These are phyloP conservation scores for Ceratobasidium sp. DNA, from an alignment of 1,284 basidiomycete species.

Conservation along the genomic window DNA sequence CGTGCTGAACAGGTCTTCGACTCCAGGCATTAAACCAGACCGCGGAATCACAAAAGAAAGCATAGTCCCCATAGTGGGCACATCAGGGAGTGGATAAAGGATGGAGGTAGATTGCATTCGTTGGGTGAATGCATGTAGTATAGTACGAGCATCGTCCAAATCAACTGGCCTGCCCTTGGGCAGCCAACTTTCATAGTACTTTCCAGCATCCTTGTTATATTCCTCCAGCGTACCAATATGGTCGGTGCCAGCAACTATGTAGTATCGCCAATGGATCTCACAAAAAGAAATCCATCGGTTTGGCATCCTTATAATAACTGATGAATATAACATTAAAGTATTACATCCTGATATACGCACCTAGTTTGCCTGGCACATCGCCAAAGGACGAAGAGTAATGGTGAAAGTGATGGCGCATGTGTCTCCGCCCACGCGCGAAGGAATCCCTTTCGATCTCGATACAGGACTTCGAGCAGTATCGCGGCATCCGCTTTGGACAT, in stretches of 20 bases:
- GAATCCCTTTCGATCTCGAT: conserved; percentile 1
- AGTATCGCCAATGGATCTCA: neutral
- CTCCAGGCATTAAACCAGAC: neutral
- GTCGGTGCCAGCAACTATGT: conserved; percentile 1
- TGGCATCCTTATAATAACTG: neutral
- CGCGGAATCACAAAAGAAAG: neutral
- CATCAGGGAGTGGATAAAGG: neutral
- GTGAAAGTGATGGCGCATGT: neutral
- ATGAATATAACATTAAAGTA: neutral
- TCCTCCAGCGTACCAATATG: neutral
- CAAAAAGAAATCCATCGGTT: neutral
- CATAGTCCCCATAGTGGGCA: neutral
- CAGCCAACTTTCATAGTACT: neutral
- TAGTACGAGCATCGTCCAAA: neutral
- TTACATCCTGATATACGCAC: neutral
- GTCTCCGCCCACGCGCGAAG: conserved; percentile 6
- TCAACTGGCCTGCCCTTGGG: neutral
- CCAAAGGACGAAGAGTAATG: neutral
- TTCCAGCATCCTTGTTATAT: neutral
- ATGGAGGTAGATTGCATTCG: neutral
- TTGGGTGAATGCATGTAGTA: neutral
- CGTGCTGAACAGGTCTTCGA: neutral
- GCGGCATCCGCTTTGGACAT: neutral
- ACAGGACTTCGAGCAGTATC: neutral
- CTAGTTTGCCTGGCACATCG: neutral